These are phyloP conservation scores for Guadua angustifolia DNA, from an alignment of 176 grass and related monocot species.

Conservation along the genomic window DNA sequence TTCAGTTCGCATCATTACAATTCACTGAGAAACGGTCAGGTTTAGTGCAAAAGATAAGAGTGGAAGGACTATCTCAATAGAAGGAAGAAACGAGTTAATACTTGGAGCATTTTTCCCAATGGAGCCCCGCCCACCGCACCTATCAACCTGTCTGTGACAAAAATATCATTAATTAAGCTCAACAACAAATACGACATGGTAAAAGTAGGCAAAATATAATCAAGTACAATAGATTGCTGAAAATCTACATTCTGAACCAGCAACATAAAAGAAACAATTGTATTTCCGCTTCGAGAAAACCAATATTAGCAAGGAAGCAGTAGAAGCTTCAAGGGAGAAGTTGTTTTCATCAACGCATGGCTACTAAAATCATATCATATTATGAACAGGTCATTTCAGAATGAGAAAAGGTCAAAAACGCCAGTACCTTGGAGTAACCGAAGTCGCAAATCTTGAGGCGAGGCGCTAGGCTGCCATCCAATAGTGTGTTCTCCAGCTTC, in stretches of 20 bases:
- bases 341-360: too few relatives aligned
- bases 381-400: neutral
- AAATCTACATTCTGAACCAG: slow-evolving; percentile 11
- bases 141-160: slow-evolving; percentile 49
- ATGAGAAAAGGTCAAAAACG: too few relatives aligned
- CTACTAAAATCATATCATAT: too few relatives aligned
- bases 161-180: slow-evolving; percentile 49
- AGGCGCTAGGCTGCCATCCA: slow-evolving; percentile 69
- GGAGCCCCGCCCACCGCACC: neutral
- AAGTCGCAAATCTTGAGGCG: slow-evolving; percentile 89
- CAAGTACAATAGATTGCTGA: neutral
- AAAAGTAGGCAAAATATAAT: slow-evolving; percentile 16
- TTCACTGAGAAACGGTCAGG: neutral
- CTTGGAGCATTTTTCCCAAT: slow-evolving; percentile 41
- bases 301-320: too few relatives aligned
- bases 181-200: neutral
- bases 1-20: neutral
- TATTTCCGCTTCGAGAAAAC: too few relatives aligned
- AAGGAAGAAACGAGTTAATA: slow-evolving; percentile 27
- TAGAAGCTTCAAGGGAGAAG: too few relatives aligned
- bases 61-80: neutral
- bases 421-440: slow-evolving; percentile 79
- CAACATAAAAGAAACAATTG: too few relatives aligned
- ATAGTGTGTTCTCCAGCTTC: slow-evolving; percentile 82
- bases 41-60: slow-evolving; percentile 29